These are phyloP conservation scores for Yamadazyma jaroonii DNA, from an alignment of 1,139 yeast species.

Conservation along the genomic window DNA sequence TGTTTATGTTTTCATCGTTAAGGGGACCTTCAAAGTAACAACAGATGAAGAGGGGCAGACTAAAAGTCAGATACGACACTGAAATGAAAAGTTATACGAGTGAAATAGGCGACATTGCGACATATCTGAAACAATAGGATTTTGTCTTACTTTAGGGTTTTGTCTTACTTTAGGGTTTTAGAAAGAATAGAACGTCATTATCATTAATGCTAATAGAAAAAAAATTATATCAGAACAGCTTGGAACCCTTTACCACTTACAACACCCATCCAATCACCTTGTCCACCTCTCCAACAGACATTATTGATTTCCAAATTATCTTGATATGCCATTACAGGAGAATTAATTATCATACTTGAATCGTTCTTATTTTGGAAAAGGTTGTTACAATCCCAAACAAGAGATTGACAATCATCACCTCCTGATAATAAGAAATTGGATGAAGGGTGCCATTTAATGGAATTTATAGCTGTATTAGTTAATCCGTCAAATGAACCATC, in stretches of 20 bases:
- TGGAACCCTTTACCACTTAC: constrained; percentile 81
- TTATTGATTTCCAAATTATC: constrained; percentile 72
- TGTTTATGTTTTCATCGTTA: no score
- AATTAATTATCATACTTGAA: constrained; percentile 12
- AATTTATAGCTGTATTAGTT: constrained; percentile 58
- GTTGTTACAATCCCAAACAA: constrained; percentile 73
- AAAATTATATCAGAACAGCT: constrained; percentile 47
- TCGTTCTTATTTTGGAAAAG: constrained; percentile 15
- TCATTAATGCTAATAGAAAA: not conserved
- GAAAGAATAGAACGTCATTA: not conserved
- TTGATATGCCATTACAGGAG: constrained; percentile 54
- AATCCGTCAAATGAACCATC: constrained; percentile 59
- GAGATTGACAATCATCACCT: constrained; percentile 87
- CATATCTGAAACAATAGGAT: no score
- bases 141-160: no score
- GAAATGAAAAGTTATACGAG: no score
- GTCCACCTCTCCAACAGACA: constrained; percentile 63
- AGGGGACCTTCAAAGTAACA: no score
- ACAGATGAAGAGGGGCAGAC: no score
- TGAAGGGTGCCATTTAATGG: constrained; percentile 82
- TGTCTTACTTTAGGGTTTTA: no score
- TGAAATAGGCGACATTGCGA: no score
- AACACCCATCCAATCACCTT: constrained; percentile 79
- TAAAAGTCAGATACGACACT: no score
- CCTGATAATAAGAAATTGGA: constrained; percentile 69